These are phyloP conservation scores for Rubia peregrina DNA, from an alignment of 305 asterid genomes.

Conservation along the genomic window DNA sequence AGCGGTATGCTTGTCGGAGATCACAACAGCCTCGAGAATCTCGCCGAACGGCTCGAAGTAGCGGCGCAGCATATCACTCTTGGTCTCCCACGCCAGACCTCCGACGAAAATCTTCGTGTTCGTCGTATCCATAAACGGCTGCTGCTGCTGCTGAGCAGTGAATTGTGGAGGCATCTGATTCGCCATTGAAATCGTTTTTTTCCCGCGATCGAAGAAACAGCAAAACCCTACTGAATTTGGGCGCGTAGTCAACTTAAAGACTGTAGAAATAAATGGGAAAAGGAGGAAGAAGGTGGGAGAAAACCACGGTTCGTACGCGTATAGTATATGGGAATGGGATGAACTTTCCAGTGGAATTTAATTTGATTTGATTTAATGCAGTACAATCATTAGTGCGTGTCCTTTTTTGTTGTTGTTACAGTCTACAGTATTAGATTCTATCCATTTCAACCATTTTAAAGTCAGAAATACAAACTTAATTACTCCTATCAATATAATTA, in stretches of 20 bases:
- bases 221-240: conserved; percentile 11
- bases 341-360: conserved; percentile 7
- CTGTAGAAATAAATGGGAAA: conserved; percentile 8
- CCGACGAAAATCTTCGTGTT: conserved; percentile 36
- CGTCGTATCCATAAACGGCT: conserved; percentile 23
- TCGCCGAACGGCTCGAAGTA: conserved; percentile 39
- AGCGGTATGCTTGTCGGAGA: conserved; percentile 31
- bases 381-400: conserved; percentile 3
- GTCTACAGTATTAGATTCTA: too few relatives aligned
- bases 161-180: conserved; percentile 18
- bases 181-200: conserved; percentile 13
- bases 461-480: too few relatives aligned
- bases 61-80: conserved; percentile 28
- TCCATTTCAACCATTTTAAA: too few relatives aligned
- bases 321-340: neutral
- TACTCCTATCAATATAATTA: too few relatives aligned
- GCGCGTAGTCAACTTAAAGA: conserved; percentile 6
- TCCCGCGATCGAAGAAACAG: neutral
- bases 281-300: conserved; percentile 10
- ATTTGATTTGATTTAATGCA: neutral
- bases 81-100: conserved; percentile 40
- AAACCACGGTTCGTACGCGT: conserved; percentile 15
- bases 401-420: neutral
- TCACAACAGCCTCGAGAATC: conserved; percentile 39
- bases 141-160: conserved; percentile 11